Evolutionary conservation across 2,329 filamentous ascomycete genomes (phyloP).

Genomic region (Hypoxylon sp.): DNA sequence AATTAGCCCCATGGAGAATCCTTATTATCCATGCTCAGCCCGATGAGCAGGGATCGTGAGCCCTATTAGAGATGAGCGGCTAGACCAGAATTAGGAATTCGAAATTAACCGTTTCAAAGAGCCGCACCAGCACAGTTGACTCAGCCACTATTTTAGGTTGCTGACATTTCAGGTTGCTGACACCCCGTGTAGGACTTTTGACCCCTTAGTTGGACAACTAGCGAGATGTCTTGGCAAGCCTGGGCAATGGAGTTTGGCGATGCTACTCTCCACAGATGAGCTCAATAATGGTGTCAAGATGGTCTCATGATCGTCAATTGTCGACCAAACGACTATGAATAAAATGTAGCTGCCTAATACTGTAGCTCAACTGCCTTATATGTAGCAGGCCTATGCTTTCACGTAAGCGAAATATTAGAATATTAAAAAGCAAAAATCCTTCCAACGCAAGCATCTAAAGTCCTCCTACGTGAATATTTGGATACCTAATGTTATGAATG

Average conservation of each 20-base stretch:
- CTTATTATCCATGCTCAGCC: conserved; percentile 16
- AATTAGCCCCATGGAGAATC: conserved; percentile 4
- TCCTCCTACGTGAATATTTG: too few relatives aligned
- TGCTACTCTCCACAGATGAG: conserved; percentile 1
- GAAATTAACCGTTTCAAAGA: conserved; percentile 14
- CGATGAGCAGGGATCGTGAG: conserved; percentile 10
- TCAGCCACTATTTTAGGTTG: conserved; percentile 10
- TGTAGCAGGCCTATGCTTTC: neutral
- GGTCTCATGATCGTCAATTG: neutral
- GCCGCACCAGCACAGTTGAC: conserved; percentile 19
- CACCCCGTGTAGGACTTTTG: neutral
- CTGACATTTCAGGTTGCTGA: neutral
- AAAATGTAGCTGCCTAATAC: conserved; percentile 4
- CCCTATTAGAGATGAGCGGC: conserved; percentile 5
- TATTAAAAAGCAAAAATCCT: neutral
- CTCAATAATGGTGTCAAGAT: neutral
- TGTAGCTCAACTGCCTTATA: too few relatives aligned
- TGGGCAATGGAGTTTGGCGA: conserved; percentile 2
- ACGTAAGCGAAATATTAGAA: neutral
- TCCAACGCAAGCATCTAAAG: neutral
- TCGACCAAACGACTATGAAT: neutral
- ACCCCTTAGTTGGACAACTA: conserved; percentile 1
- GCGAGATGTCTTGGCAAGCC: neutral
- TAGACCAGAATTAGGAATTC: conserved; percentile 1
- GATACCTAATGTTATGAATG: too few relatives aligned